A percentile compares a stretch with the other conserved stretches of the same genome.
Evolutionary conservation across 176 grass and related monocot species (phyloP).

Genomic region (Musa beccarii): DNA sequence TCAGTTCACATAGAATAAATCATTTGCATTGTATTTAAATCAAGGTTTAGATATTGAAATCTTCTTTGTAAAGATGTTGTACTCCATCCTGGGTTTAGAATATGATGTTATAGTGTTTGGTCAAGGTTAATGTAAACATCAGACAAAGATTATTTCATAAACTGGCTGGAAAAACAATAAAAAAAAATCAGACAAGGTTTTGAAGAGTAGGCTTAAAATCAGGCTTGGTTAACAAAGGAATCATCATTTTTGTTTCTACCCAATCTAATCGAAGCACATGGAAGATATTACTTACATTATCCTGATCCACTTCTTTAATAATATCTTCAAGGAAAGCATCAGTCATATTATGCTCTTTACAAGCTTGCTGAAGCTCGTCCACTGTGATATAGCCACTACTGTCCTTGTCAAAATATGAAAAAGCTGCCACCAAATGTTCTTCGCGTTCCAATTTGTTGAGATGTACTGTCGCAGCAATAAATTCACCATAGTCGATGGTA

Average conservation of each 20-base stretch:
- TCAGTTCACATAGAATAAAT: too few species aligned
- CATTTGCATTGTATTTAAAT: too few species aligned
- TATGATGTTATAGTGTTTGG: too few species aligned
- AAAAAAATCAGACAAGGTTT: background rate
- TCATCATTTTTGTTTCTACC: constrained; percentile 17
- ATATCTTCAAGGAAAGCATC: constrained; percentile 97
- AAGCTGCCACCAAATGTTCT: constrained; percentile 86
- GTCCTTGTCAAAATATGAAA: constrained; percentile 97
- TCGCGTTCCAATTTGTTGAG: constrained; percentile 93
- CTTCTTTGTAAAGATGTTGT: too few species aligned
- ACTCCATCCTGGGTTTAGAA: too few species aligned
- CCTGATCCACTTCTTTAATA: constrained; percentile 90
- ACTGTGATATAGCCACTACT: constrained; percentile 94
- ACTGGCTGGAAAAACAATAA: background rate
- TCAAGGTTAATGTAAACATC: background rate
- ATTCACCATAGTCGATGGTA: constrained; percentile 96
- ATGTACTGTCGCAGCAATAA: constrained; percentile 97
- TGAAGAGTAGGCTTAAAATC: background rate
- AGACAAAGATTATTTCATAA: background rate
- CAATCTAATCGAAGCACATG: background rate
- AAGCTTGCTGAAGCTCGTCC: constrained; percentile 91
- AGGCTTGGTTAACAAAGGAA: constrained; percentile 9
- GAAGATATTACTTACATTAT: constrained; percentile 63
- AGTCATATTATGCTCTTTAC: constrained; percentile 95
- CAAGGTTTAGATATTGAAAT: too few species aligned